Evolutionary conservation across 2,329 filamentous ascomycete genomes (phyloP), one percentile per base, ranked within the genome.

Genomic region (Arachnomyces sp.): DNA sequence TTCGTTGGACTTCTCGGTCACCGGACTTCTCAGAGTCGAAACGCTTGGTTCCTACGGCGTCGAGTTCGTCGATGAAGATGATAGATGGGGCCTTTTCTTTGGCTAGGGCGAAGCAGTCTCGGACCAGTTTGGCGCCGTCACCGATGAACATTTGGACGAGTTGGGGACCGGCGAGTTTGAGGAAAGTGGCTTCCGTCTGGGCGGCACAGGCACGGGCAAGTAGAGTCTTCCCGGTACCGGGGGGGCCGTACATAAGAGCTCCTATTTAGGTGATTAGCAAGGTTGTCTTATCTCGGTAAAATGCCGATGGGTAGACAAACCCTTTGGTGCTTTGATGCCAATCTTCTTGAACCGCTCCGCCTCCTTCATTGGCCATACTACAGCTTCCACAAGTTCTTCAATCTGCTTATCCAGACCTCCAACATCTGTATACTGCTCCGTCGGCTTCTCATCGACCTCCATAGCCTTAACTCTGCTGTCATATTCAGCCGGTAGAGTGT

Each of bases 281-380:
- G 15, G 31, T 48, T 15, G 39, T 28, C 14, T 42, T 14, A 43
- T 14, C 38, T 32, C 35, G 34, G 28, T 31, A 30, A 11, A 46
- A 39, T 36, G 42, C 4, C 28, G 38, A 31, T 31, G 13, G 15
- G 31, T 48, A 45, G 40, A 42, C 17, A 34, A 45, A 95, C 92
- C 92, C 71, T 98, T 98, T 11, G 92, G 92, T 31, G 92, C 90
- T 72, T 98, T 98, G 74, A 98, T 98, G 53, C 92, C 92, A 57
- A 98, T 95, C 77, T 95, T 96, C 77, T 95, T 96, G 73, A 98
- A 98, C 14, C 90, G 80, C 55, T 98, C 93, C 2, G 92, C 89
- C 69, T 98, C 90, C 77, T 96, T 96, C 92, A 98, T 98, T 2
- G 92, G 92, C 90, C 90, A 96, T 21, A 98, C 92, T 36, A 98